Base-by-base conservation (phyloP, 2,329 filamentous ascomycete species). In the Hypoxylon sp. region DNA sequence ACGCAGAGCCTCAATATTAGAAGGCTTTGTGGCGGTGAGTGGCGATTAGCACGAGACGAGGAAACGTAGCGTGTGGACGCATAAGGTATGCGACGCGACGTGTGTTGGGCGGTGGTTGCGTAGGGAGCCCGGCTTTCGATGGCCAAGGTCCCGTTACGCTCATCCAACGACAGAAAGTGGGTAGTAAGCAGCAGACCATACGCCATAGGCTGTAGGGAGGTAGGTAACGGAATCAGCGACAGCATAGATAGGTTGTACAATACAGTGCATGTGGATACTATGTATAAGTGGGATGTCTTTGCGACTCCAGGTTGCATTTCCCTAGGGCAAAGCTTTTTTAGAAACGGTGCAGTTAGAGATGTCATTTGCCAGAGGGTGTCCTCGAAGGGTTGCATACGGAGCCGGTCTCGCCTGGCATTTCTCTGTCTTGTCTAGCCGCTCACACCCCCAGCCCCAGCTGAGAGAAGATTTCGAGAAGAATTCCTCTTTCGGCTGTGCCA, bases 381-480 rank as follows among this genome's bases (percentile, higher is more conserved):
- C 2, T 53, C n/a, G 42, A 37, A 6, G 55, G 54, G 53, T 59
- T 54, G 55, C 39, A 58, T 47, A 10, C 31, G 35, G 42, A 59
- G 27, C 13, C 48, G 56, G 55, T 42, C 24, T 55, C 51, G 35
- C 62, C 62, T 50, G 10, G 24, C 24, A 19, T 44, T 52, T 24
- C 56, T 60, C 15, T 51, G n/a, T 50, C 35, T 21, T 35, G 13
- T 6, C 44, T 11, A 6, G n/a, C 32, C 32, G 11, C 11, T 11
- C 6, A 21, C n/a, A n/a, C 13, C 11, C 47, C 54, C 50, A 55
- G 57, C 57, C 57, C 47, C 63, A 58, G 63, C 63, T 66, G 63
- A 66, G 46, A 48, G 17, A 61, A 66, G 21, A 27, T 32, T 66
- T 65, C 62, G 53, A 53, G 56, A 65, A 65, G 48, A 2, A 44